phyloP scores from a whole-genome alignment of 768 basidiomycete genomes.

The Heimioporus sp. region DNA sequence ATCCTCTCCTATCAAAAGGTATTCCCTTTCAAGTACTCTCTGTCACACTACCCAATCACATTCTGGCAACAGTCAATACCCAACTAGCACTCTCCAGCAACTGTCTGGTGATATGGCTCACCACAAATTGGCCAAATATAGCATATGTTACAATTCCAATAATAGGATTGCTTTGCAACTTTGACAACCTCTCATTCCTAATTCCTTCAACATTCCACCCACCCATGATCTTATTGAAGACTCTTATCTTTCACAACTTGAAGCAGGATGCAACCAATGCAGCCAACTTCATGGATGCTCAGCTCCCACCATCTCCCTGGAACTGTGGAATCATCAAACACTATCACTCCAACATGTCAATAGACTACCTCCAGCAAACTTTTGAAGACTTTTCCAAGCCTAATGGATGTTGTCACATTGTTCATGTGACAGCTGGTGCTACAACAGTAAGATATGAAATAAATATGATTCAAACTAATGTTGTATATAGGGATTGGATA shows the following conservation, averaged over 20 bases:
- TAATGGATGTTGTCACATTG: constrained; percentile 19
- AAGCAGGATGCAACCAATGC: constrained; percentile 8
- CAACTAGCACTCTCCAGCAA: not conserved
- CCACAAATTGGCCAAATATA: not conserved
- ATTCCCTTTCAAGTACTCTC: constrained; percentile 2
- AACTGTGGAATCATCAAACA: constrained; percentile 20
- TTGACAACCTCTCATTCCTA: no score
- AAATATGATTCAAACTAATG: not conserved
- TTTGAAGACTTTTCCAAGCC: constrained; percentile 20
- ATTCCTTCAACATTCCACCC: not conserved
- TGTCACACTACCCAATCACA: not conserved
- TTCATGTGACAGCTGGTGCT: constrained; percentile 23
- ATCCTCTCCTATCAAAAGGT: not conserved
- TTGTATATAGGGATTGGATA: not conserved
- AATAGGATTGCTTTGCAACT: constrained; percentile 19
- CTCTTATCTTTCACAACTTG: constrained; percentile 15
- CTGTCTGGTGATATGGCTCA: not conserved
- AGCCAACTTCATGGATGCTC: constrained; percentile 6
- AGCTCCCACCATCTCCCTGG: constrained; percentile 9
- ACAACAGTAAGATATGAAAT: constrained; percentile 26
- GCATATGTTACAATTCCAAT: not conserved
- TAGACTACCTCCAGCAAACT: constrained; percentile 18
- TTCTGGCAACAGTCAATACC: not conserved
- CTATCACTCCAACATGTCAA: constrained; percentile 29
- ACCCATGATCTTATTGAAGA: constrained; percentile 1